phyloP scores from a whole-genome alignment of 305 asterid genomes.

The Fraxinus baroniana region DNA sequence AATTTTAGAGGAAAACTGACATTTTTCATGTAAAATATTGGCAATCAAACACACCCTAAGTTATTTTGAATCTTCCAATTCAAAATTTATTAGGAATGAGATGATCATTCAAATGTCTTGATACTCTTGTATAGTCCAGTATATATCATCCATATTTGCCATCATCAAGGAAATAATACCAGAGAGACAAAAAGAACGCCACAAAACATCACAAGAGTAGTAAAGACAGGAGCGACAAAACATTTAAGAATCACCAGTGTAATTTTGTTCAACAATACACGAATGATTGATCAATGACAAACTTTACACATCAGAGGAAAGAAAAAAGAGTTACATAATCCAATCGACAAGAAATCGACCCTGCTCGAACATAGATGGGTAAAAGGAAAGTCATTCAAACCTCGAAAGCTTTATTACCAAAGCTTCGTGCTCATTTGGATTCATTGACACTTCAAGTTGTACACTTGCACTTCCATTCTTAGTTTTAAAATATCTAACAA shows the following conservation, averaged over 20 bases:
- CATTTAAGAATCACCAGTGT: background rate
- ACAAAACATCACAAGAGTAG: background rate
- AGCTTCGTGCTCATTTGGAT: no score
- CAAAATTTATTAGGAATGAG: background rate
- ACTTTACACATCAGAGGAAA: background rate
- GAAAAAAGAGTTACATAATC: background rate
- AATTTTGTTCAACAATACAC: background rate
- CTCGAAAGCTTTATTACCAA: conserved; percentile 21
- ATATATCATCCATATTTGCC: background rate
- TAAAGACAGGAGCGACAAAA: background rate
- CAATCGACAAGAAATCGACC: background rate
- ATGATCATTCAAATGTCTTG: background rate
- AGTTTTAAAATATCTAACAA: no score
- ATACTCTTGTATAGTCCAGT: background rate
- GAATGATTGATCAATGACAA: background rate
- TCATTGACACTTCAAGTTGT: no score
- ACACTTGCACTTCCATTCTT: no score
- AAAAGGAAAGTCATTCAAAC: conserved; percentile 1
- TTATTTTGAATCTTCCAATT: no score
- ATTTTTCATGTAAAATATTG: no score
- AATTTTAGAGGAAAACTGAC: no score
- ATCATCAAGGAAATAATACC: background rate
- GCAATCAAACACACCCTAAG: no score
- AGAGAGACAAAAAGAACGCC: background rate
- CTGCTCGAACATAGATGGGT: background rate